These are phyloP conservation scores for Pseudopithomyces chartarum DNA, from an alignment of 2,329 filamentous ascomycete species.

Conservation along the genomic window DNA sequence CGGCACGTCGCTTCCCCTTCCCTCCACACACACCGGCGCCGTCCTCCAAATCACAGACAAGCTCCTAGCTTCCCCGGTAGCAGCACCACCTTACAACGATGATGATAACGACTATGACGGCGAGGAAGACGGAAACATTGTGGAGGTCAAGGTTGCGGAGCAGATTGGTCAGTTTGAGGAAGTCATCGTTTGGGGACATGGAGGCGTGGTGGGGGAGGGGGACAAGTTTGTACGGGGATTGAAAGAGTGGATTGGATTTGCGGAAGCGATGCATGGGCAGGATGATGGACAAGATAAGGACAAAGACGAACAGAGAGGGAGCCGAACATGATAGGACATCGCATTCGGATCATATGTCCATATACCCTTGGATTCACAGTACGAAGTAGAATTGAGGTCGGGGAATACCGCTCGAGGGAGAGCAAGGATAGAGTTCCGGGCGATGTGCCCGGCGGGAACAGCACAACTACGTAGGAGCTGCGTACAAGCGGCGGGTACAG, in stretches of 20 bases:
- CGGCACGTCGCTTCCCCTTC: conserved; percentile 69
- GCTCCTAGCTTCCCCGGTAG: conserved; percentile 14
- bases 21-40: conserved; percentile 69
- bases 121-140: conserved; percentile 24
- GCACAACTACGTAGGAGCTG: too few species aligned
- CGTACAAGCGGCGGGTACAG: too few species aligned
- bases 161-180: conserved; percentile 72
- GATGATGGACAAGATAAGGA: conserved; percentile 17
- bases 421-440: too few species aligned
- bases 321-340: too few species aligned
- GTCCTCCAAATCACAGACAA: conserved; percentile 37
- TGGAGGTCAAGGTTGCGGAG: conserved; percentile 56
- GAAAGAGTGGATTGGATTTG: conserved; percentile 79
- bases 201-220: conserved; percentile 64
- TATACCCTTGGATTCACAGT: too few species aligned
- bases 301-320: not conserved
- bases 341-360: too few species aligned
- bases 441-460: too few species aligned
- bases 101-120: conserved; percentile 7
- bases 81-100: not conserved
- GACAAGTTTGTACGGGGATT: conserved; percentile 77
- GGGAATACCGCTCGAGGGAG: too few species aligned
- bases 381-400: too few species aligned
- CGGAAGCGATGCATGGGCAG: conserved; percentile 58
- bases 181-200: conserved; percentile 84